These are phyloP conservation scores for Rhododendron ferrugineum DNA, from an alignment of 148 eudicot species.

Conservation along the genomic window DNA sequence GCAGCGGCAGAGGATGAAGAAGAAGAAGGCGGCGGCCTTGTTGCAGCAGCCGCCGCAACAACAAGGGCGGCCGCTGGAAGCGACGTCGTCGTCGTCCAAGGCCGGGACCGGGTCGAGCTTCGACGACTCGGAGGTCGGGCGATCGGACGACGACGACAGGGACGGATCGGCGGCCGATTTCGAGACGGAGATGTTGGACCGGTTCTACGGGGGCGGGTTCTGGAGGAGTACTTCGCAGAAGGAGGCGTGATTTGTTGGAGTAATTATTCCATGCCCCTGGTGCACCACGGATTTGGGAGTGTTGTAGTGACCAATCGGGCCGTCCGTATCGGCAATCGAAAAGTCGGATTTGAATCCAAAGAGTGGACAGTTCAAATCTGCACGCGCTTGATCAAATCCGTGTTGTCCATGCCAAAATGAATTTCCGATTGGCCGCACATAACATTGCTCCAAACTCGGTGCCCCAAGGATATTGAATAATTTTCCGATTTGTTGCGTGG, in stretches of 20 bases:
- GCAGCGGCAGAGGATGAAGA: conserved; percentile 9
- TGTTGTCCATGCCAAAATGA: too few relatives aligned
- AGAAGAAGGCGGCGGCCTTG: conserved; percentile 12
- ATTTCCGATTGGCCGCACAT: too few relatives aligned
- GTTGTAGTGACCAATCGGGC: too few relatives aligned
- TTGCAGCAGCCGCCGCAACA: neutral
- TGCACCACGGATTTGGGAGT: neutral
- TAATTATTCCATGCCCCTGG: neutral
- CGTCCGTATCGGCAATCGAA: too few relatives aligned
- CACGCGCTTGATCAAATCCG: too few relatives aligned
- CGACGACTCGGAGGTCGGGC: conserved; percentile 21
- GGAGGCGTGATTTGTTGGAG: neutral
- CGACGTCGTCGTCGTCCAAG: neutral
- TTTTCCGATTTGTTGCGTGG: too few relatives aligned
- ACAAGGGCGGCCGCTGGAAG: neutral
- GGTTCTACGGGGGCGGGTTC: conserved; percentile 53
- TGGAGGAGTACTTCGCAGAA: conserved; percentile 60
- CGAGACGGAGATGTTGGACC: conserved; percentile 48
- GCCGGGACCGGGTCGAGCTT: neutral
- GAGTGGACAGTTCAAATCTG: too few relatives aligned
- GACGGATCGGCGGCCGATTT: conserved; percentile 23
- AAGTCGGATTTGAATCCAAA: too few relatives aligned
- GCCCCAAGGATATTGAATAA: too few relatives aligned
- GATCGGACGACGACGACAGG: conserved; percentile 25
- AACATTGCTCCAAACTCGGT: too few relatives aligned